phyloP scores from a whole-genome alignment of 2,329 filamentous ascomycete genomes.

The Cordyceps javanica region DNA sequence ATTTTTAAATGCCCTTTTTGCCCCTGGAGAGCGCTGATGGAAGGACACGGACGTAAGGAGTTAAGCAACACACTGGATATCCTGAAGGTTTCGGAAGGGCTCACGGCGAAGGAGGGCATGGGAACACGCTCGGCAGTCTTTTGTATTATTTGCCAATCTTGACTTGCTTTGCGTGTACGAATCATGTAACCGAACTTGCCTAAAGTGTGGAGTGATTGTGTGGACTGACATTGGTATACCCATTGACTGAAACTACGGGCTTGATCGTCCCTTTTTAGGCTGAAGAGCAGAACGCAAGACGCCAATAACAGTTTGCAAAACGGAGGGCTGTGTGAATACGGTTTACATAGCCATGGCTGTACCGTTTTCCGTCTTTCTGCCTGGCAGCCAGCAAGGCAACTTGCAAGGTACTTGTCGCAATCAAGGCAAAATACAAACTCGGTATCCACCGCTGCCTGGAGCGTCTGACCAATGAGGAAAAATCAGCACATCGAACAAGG shows the following conservation, averaged over 20 bases:
- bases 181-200: neutral
- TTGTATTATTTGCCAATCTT: conserved; percentile 7
- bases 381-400: neutral
- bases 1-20: neutral
- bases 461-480: neutral
- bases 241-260: too few species aligned
- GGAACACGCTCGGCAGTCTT: neutral
- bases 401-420: neutral
- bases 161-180: conserved; percentile 2
- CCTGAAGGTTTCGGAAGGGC: conserved; percentile 6
- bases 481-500: neutral
- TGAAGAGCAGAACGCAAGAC: neutral
- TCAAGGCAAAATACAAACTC: conserved; percentile 1
- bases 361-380: conserved; percentile 1
- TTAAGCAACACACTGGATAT: conserved; percentile 9
- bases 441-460: neutral
- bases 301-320: neutral
- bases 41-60: neutral
- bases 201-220: too few species aligned
- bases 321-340: neutral
- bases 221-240: too few species aligned
- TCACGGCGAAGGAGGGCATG: neutral
- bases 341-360: neutral
- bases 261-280: neutral
- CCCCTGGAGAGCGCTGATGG: neutral